Percentiles rank a stretch among this genome's conserved stretches.
Evolutionary conservation across 2,329 filamentous ascomycete genomes (phyloP).

Genomic region (Orbilia oligospora): DNA sequence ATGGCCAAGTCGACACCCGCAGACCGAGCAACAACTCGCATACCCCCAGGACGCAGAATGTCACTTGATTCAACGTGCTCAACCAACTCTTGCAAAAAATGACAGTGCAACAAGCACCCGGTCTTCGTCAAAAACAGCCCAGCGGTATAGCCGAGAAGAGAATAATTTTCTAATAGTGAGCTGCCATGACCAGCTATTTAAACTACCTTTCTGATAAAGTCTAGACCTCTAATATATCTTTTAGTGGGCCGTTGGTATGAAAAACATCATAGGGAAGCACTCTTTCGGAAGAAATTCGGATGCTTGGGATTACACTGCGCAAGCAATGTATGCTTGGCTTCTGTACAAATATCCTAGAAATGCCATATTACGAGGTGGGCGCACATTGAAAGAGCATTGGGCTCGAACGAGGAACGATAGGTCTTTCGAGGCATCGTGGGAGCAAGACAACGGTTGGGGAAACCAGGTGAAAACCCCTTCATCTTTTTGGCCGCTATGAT

Average conservation of each 20-base stretch:
- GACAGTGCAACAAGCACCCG: too few species aligned
- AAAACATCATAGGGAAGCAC: not conserved
- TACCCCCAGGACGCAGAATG: too few species aligned
- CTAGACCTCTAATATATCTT: not conserved
- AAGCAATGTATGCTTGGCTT: not conserved
- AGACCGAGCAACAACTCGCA: too few species aligned
- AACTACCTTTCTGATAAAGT: not conserved
- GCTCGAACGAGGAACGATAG: not conserved
- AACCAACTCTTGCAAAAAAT: too few species aligned
- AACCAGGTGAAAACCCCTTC: not conserved
- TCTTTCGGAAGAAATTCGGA: not conserved
- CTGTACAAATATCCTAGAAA: not conserved
- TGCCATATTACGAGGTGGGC: not conserved
- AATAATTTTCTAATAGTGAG: slow-evolving; percentile 3
- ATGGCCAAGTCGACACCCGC: too few species aligned
- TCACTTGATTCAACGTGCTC: too few species aligned
- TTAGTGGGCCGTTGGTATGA: not conserved
- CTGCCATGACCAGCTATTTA: too few species aligned
- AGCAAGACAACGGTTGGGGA: too few species aligned
- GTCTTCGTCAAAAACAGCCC: not conserved
- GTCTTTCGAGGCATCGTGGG: not conserved
- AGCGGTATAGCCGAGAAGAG: not conserved
- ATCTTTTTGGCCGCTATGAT: too few species aligned
- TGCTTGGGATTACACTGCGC: not conserved
- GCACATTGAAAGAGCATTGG: slow-evolving; percentile 17